Evolutionary conservation across 306 rosid genomes (phyloP).

Genomic region (Vigna trinervia): DNA sequence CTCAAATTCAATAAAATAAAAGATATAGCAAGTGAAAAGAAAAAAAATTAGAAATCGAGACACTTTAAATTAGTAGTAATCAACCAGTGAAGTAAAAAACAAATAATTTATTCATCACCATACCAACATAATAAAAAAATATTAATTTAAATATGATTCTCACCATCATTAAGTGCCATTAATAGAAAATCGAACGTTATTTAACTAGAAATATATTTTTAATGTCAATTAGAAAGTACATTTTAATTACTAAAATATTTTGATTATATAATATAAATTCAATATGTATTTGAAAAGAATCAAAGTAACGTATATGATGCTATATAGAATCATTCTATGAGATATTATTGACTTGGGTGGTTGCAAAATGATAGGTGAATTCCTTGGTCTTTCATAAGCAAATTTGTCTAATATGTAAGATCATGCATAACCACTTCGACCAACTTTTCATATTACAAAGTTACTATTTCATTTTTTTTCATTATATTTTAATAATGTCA

Average conservation of each 20-base stretch:
- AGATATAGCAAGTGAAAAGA: too few species aligned
- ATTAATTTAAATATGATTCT: too few species aligned
- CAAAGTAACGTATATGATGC: too few species aligned
- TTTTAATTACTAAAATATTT: background rate
- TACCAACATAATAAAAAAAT: too few species aligned
- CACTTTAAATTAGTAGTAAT: too few species aligned
- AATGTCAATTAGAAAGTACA: background rate
- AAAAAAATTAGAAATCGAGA: too few species aligned
- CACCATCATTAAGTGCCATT: background rate
- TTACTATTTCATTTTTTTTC: background rate
- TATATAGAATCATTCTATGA: constrained; percentile 27
- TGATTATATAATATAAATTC: too few species aligned
- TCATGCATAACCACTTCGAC: constrained; percentile 34
- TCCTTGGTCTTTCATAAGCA: constrained; percentile 58
- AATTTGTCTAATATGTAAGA: constrained; percentile 54
- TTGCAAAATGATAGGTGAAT: constrained; percentile 48
- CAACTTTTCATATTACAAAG: constrained; percentile 8
- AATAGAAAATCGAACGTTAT: background rate
- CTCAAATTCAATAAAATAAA: too few species aligned
- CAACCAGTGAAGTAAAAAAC: too few species aligned
- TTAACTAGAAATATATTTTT: background rate
- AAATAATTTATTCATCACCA: too few species aligned
- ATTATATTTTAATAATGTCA: too few species aligned
- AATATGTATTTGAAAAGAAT: too few species aligned
- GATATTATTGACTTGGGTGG: constrained; percentile 43